phyloP scores from a whole-genome alignment of 208 protist genomes.

The Trypanosoma melophagium region DNA sequence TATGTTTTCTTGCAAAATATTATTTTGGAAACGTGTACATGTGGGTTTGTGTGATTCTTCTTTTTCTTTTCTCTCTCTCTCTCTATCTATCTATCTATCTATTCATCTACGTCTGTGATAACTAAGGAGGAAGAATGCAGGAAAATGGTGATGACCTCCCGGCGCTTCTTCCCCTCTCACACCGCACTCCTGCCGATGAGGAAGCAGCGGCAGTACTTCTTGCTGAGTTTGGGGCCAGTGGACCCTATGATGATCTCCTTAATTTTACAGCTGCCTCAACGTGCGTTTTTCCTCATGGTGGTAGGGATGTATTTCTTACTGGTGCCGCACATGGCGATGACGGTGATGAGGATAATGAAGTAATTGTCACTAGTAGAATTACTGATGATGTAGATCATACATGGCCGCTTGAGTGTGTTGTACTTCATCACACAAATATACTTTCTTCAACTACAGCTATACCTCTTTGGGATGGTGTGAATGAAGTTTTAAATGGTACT shows the following conservation, averaged over 20 bases:
- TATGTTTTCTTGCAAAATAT: too few relatives aligned
- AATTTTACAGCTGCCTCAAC: constrained; percentile 47
- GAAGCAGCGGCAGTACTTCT: constrained; percentile 72
- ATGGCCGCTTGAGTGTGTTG: constrained; percentile 37
- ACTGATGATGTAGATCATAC: constrained; percentile 19
- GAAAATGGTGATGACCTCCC: constrained; percentile 15
- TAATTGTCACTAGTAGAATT: neutral
- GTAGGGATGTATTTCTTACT: constrained; percentile 73
- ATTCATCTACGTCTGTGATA: neutral
- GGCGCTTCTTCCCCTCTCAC: neutral
- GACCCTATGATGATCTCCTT: constrained; percentile 54
- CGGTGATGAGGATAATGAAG: constrained; percentile 13
- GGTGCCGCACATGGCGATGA: constrained; percentile 30
- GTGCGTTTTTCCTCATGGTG: constrained; percentile 61
- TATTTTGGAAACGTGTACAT: too few relatives aligned
- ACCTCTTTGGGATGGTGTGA: constrained; percentile 25
- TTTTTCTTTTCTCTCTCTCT: too few relatives aligned
- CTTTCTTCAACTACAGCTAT: constrained; percentile 28
- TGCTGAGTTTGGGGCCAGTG: constrained; percentile 66
- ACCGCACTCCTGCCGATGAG: constrained; percentile 4
- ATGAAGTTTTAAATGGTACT: constrained; percentile 12
- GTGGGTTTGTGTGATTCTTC: too few relatives aligned
- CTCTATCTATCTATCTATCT: neutral
- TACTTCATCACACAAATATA: constrained; percentile 42
- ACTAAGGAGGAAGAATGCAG: neutral